Evolutionary conservation across 1,284 basidiomycete species (phyloP), one percentile per base, ranked within the genome.

Genomic region (Somion occarium): DNA sequence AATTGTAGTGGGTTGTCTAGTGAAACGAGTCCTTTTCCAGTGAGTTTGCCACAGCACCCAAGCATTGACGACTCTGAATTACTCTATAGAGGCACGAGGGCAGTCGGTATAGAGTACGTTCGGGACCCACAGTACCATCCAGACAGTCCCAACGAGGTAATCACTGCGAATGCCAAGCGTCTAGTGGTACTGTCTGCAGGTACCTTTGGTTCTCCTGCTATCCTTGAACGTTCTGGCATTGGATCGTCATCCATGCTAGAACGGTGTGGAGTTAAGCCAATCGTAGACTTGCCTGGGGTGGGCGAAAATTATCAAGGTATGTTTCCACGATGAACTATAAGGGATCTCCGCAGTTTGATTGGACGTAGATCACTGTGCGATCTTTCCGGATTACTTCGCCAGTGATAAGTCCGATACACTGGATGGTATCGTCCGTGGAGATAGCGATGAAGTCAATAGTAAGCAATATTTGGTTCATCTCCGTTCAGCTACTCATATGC

Each of bases 221-320:
- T 83, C 44, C 65, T 82, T 15, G 79, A 81, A 59, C 69, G 78
- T 11, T 63, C 63, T 4, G 63, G 63, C 1, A 59, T 64, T 13
- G 63, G 61, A 5, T 50, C 51, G 11, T 56, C 61, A 11, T 62
- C 65, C 0, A 56, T 80, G 5, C 63, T 84, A 11, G 58, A 70
- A 38, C 66, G 70, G 46, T 60, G 69, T 39, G 71, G 70, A 1
- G 63, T 85, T 22, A 37, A 56, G 13, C 63, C 67, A 13, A 23
- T 74, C n/a, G 74, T 81, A 4, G 73, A 82, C 41, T 64, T 83
- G 3, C 75, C 75, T 3, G 80, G 80, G 2, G 82, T 85, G 0
- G 83, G 83, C 5, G 74, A 79, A 55, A 68, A 74, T 22, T 79
- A 76, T 52, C 71, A 75, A 61, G 80, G 80, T 75, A 50, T 43